Evolutionary conservation across 2,329 filamentous ascomycete genomes (phyloP), one percentile per base, ranked within the genome.

Genomic region (Rutstroemia sp.): DNA sequence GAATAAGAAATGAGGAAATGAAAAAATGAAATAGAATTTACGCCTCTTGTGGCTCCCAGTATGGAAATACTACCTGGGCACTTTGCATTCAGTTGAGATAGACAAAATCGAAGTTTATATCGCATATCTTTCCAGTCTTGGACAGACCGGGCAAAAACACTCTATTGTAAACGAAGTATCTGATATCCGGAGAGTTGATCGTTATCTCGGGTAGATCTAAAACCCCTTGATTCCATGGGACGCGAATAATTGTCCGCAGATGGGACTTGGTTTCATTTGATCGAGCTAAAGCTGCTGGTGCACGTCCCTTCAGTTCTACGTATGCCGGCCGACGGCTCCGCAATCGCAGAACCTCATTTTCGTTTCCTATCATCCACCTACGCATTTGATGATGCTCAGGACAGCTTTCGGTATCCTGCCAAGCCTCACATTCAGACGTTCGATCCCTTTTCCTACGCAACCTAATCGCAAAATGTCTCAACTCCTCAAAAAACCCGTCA

Each of bases 401-500:
- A 34, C 53, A 21, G 25, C 53, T 45, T n/a, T n/a, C 19, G 27
- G 39, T 44, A 16, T 39, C n/a, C 48, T 48, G 34, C 19, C 42
- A 12, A 52, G 57, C 10, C 58, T 63, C 37, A 52, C 17, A 38
- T 54, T 23, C 47, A 39, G 17, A 30, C 48, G 58, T 23, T 48
- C 47, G 21, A 44, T 21, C 8, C 39, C 34, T 9, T 25, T 17
- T 25, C 16, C 56, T 3, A 48, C 34, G n/a, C 57, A 61, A 57
- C 48, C 49, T 25, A 60, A 61, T 21, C 49, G 56, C 34, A 67
- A 45, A 34, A 70, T 69, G 67, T 57, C 63, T 23, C 56, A 57
- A 21, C 46, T 92, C 51, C 81, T 96, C 59, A 86, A 87, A 73
- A 80, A 88, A 71, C 84, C 87, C 41, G 76, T 95, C 67, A 92